These are phyloP conservation scores for Smallanthus sonchifolius DNA, from an alignment of 129 eudicot species.

Conservation along the genomic window DNA sequence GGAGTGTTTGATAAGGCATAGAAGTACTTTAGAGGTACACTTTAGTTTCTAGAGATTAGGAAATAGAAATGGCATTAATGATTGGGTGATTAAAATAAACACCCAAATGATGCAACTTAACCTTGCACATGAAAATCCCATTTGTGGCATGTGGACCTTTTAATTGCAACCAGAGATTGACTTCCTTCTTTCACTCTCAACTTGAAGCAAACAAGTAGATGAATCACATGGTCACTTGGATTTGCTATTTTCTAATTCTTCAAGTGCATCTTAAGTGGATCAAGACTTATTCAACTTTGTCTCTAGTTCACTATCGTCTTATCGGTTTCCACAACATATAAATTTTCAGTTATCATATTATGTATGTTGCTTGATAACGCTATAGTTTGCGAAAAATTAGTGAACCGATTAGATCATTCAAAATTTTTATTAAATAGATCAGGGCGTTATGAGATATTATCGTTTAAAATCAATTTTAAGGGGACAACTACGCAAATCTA, in stretches of 20 bases:
- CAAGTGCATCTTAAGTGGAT: conserved; percentile 18
- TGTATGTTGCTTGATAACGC: background rate
- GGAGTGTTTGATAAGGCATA: conserved; percentile 28
- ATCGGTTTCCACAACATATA: background rate
- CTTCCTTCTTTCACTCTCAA: conserved; percentile 21
- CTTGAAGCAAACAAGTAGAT: conserved; percentile 18
- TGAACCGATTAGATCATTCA: no score
- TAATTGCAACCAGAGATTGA: conserved; percentile 33
- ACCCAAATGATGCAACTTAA: conserved; percentile 20
- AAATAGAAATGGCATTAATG: conserved; percentile 29
- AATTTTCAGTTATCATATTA: background rate
- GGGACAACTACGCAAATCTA: no score
- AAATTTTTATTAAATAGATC: background rate
- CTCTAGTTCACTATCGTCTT: conserved; percentile 8
- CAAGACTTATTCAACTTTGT: conserved; percentile 17
- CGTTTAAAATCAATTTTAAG: background rate
- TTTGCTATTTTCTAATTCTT: conserved; percentile 16
- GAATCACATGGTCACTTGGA: conserved; percentile 35
- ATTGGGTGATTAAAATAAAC: conserved; percentile 38
- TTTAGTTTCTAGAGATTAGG: conserved; percentile 32
- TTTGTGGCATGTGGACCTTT: conserved; percentile 38
- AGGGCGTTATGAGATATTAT: no score
- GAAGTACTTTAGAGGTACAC: conserved; percentile 37
- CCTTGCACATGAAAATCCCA: conserved; percentile 33
- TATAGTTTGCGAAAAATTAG: no score